Percentiles rank a stretch among this genome's conserved stretches.
These are phyloP conservation scores for Colletotrichum incanum DNA, from an alignment of 2,329 filamentous ascomycete genomes.

Conservation along the genomic window DNA sequence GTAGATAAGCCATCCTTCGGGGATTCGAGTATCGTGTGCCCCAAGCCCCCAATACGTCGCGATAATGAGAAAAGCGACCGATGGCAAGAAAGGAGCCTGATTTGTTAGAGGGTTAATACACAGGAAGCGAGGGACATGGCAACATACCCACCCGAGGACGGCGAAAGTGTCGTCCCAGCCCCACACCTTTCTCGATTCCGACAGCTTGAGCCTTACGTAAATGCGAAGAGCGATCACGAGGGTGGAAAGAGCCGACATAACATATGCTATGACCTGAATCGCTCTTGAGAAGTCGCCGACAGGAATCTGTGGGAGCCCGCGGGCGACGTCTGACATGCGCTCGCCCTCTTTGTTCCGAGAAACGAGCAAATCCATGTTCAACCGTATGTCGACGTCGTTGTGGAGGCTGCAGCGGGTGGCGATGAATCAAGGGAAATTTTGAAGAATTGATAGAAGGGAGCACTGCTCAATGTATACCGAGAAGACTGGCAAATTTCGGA, in stretches of 20 bases:
- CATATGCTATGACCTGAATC: not conserved
- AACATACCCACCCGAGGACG: not conserved
- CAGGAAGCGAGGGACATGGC: not conserved
- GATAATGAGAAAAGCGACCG: conserved; percentile 20
- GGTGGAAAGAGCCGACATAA: too few species aligned
- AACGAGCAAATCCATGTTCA: not conserved
- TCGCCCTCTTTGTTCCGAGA: too few species aligned
- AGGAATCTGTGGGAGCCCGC: conserved; percentile 4
- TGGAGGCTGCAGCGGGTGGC: not conserved
- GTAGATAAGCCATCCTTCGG: conserved; percentile 33
- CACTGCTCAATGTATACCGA: not conserved
- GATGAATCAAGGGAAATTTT: not conserved
- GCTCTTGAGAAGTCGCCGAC: not conserved
- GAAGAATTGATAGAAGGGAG: not conserved
- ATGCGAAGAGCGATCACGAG: too few species aligned
- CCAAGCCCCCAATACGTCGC: conserved; percentile 37
- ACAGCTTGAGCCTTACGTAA: too few species aligned
- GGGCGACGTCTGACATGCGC: too few species aligned
- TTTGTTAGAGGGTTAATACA: not conserved
- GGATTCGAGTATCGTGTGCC: conserved; percentile 38
- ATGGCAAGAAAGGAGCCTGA: not conserved
- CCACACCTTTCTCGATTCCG: not conserved
- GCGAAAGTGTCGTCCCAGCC: too few species aligned
- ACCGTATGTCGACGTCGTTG: not conserved
- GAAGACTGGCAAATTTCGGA: not conserved